Conservation (phyloP, 129 eudicot species). For the Flaveria sonorensis region DNA sequence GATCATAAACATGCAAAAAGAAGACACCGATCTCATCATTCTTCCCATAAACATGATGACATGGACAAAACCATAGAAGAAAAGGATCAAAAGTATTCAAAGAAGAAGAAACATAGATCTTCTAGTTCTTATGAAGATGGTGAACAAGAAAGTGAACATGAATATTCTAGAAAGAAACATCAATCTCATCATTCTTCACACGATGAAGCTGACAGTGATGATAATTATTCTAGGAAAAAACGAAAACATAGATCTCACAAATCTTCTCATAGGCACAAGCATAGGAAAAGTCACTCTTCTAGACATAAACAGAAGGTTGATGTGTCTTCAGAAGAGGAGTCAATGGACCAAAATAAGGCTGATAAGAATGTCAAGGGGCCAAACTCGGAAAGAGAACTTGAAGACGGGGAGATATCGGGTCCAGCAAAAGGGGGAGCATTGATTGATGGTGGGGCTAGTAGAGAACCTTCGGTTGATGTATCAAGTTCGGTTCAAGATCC, state of each 20-base stretch:
- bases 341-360: constrained; percentile 16
- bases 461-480: constrained; percentile 54
- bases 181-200: constrained; percentile 45
- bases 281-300: constrained; percentile 53
- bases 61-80: constrained; percentile 39
- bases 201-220: constrained; percentile 39
- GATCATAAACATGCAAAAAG: constrained; percentile 46
- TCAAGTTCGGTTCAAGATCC: constrained; percentile 45
- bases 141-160: constrained; percentile 34
- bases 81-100: constrained; percentile 31
- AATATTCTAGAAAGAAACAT: constrained; percentile 52
- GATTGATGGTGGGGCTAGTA: constrained; percentile 41
- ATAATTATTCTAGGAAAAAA: constrained; percentile 35
- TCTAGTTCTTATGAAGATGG: constrained; percentile 40
- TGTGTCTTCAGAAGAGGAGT: constrained; percentile 47
- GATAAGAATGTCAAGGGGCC: constrained; percentile 37
- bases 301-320: constrained; percentile 37
- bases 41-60: constrained; percentile 38
- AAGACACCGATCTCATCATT: constrained; percentile 51
- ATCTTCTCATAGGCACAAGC: constrained; percentile 53
- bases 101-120: constrained; percentile 51
- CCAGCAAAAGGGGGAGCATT: constrained; percentile 37
- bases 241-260: constrained; percentile 56
- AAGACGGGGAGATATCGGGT: constrained; percentile 74
- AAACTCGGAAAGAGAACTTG: constrained; percentile 49